Evolutionary conservation across 352 stramenopile genomes (phyloP).

Genomic region (Phytophthora litchii): DNA sequence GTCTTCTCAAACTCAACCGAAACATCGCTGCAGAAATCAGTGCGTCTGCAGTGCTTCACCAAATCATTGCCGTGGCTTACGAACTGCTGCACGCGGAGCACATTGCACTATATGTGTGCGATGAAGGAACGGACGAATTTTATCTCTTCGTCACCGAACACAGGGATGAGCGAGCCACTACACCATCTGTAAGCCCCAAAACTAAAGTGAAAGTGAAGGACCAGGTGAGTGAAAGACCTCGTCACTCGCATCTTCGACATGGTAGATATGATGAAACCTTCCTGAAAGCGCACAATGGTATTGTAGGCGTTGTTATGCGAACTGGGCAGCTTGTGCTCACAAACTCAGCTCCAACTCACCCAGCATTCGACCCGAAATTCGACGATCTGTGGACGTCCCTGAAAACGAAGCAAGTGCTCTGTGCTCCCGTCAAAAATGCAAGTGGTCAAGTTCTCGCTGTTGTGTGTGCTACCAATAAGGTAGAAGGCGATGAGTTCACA

Average conservation of each 20-base stretch:
- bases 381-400: conserved; percentile 58
- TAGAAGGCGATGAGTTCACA: conserved; percentile 69
- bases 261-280: conserved; percentile 52
- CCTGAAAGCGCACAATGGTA: conserved; percentile 73
- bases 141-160: conserved; percentile 50
- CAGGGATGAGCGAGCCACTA: conserved; percentile 1
- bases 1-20: conserved; percentile 71
- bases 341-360: conserved; percentile 60
- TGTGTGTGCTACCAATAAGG: conserved; percentile 74
- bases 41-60: conserved; percentile 60
- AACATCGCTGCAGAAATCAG: conserved; percentile 74
- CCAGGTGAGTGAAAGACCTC: conserved; percentile 5
- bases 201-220: conserved; percentile 15
- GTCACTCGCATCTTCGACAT: conserved; percentile 25
- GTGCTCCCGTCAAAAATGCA: conserved; percentile 61
- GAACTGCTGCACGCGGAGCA: conserved; percentile 67
- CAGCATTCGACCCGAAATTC: conserved; percentile 63
- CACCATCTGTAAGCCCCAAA: conserved; percentile 1
- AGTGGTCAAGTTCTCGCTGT: conserved; percentile 61
- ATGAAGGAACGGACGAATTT: conserved; percentile 68
- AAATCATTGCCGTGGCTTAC: conserved; percentile 71
- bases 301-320: conserved; percentile 68
- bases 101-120: conserved; percentile 70
- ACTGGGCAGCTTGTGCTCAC: conserved; percentile 68
- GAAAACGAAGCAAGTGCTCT: conserved; percentile 63